Evolutionary conservation across 139 green algal species (phyloP).

Genomic region (Micractinium sp.): DNA sequence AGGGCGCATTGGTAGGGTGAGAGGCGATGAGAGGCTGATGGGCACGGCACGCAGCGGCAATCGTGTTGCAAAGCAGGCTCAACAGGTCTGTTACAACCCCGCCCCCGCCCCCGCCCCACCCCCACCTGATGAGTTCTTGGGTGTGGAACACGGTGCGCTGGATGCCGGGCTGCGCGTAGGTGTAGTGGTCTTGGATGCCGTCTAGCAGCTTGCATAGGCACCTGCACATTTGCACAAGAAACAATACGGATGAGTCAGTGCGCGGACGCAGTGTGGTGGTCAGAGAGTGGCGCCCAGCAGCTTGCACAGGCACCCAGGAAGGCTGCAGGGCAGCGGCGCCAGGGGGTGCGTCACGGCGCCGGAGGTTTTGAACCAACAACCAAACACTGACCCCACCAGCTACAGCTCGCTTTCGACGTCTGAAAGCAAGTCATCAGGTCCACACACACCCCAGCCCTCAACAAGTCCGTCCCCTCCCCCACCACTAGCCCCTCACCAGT

Average conservation of each 20-base stretch:
- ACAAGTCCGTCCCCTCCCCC: too few species aligned
- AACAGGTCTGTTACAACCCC: background rate
- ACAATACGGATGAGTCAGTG: background rate
- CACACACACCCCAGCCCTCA: background rate
- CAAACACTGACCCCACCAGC: too few species aligned
- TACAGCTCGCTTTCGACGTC: too few species aligned
- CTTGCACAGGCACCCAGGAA: conserved; percentile 71
- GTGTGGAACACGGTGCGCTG: conserved; percentile 91
- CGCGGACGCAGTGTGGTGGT: background rate
- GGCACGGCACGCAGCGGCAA: too few species aligned
- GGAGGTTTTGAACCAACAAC: too few species aligned
- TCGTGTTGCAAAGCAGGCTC: too few species aligned
- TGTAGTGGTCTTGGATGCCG: conserved; percentile 96
- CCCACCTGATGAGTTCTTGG: conserved; percentile 83
- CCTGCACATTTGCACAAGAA: background rate
- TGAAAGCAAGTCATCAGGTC: too few species aligned
- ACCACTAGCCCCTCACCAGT: conserved; percentile 79
- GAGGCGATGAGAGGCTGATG: too few species aligned
- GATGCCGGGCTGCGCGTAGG: conserved; percentile 96
- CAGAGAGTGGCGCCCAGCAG: conserved; percentile 70
- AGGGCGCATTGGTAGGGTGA: too few species aligned
- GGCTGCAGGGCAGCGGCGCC: too few species aligned
- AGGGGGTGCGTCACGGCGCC: too few species aligned
- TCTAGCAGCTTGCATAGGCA: conserved; percentile 76
- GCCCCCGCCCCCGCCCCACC: too few species aligned